Conservation (phyloP, 345 rosid genomes). For the Aurinia saxatilis region DNA sequence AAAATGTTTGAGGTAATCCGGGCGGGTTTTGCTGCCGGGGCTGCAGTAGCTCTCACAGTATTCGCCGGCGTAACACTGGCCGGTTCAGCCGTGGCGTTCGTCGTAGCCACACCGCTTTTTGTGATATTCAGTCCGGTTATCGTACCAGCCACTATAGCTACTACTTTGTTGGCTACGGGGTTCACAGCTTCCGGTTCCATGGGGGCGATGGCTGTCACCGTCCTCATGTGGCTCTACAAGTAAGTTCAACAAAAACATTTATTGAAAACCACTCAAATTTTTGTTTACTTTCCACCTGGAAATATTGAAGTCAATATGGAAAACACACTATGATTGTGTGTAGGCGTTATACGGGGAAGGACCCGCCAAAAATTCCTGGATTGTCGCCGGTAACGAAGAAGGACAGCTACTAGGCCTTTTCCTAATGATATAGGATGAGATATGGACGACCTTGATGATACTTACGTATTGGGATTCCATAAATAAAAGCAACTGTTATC, state of each 20-base stretch:
- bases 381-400: background rate
- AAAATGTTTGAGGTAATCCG: slow-evolving; percentile 18
- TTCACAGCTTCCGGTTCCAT: slow-evolving; percentile 62
- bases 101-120: slow-evolving; percentile 59
- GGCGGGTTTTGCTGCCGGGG: slow-evolving; percentile 30
- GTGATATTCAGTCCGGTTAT: slow-evolving; percentile 76
- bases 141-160: slow-evolving; percentile 57
- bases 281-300: too few species aligned
- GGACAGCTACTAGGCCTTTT: background rate
- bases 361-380: slow-evolving; percentile 12
- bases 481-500: background rate
- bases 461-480: background rate
- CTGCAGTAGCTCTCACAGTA: slow-evolving; percentile 48
- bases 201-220: slow-evolving; percentile 43
- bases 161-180: slow-evolving; percentile 40
- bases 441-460: background rate
- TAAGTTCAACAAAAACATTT: slow-evolving; percentile 5
- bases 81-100: slow-evolving; percentile 53
- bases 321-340: background rate
- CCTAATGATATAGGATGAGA: background rate
- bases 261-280: background rate
- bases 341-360: slow-evolving; percentile 4
- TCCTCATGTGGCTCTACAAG: slow-evolving; percentile 59
- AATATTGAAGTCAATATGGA: too few species aligned
- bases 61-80: slow-evolving; percentile 52